These are phyloP conservation scores for Suillus paluster DNA, from an alignment of 768 basidiomycete species.

Conservation along the genomic window DNA sequence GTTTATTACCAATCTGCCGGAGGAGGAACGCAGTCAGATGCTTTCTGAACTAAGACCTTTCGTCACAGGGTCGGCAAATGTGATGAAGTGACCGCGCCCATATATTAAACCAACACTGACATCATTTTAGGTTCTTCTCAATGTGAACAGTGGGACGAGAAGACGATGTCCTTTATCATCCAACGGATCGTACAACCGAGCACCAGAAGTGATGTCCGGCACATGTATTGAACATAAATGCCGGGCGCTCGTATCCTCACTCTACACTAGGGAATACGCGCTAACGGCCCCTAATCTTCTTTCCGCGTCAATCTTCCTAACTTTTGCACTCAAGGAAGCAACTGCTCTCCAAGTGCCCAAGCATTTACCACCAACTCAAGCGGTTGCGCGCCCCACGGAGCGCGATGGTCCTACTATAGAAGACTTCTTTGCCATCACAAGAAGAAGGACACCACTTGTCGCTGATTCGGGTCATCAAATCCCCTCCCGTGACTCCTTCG, in stretches of 20 bases:
- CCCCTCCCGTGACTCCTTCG: slow-evolving; percentile 32
- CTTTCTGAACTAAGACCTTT: slow-evolving; percentile 47
- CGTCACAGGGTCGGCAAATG: slow-evolving; percentile 31
- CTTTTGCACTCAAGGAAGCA: slow-evolving; percentile 55
- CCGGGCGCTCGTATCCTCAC: slow-evolving; percentile 10
- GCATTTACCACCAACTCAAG: slow-evolving; percentile 55
- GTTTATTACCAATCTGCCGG: slow-evolving; percentile 42
- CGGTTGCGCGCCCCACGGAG: slow-evolving; percentile 46
- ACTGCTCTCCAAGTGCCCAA: slow-evolving; percentile 47
- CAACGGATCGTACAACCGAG: slow-evolving; percentile 27
- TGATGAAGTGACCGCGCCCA: slow-evolving; percentile 26
- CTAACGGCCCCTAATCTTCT: slow-evolving; percentile 41
- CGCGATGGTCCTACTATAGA: slow-evolving; percentile 57
- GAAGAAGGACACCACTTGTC: slow-evolving; percentile 52
- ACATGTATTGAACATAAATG: slow-evolving; percentile 4
- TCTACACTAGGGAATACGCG: slow-evolving; percentile 24
- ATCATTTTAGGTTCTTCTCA: slow-evolving; percentile 25
- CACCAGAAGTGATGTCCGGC: slow-evolving; percentile 9
- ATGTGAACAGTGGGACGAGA: slow-evolving; percentile 32
- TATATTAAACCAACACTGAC: slow-evolving; percentile 18
- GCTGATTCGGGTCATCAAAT: slow-evolving; percentile 44
- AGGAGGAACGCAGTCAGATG: slow-evolving; percentile 45
- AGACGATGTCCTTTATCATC: slow-evolving; percentile 23
- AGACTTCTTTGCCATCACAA: slow-evolving; percentile 50
- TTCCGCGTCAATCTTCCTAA: slow-evolving; percentile 54